A percentile compares a stretch with the other conserved stretches of the same genome.
Conservation (phyloP, 2,329 filamentous ascomycete species). For the Fusarium keratoplasticum region DNA sequence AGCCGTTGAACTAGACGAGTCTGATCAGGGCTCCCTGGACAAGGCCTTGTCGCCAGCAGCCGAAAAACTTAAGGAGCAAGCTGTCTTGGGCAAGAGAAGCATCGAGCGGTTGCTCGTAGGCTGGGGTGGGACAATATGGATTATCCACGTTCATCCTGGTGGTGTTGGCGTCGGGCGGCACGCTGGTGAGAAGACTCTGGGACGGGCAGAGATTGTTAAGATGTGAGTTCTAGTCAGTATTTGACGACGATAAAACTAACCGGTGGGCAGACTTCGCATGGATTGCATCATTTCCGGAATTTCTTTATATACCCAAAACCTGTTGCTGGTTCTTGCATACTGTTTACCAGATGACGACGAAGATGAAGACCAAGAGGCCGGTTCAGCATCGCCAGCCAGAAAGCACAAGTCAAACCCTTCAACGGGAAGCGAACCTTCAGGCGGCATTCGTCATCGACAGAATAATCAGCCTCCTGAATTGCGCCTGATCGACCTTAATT, state of each 20-base stretch:
- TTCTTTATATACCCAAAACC: slow-evolving; percentile 92
- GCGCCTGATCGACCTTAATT: slow-evolving; percentile 87
- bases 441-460: slow-evolving; percentile 76
- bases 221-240: slow-evolving; percentile 77
- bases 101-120: slow-evolving; percentile 89
- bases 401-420: slow-evolving; percentile 58
- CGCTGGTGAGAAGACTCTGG: slow-evolving; percentile 77
- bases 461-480: slow-evolving; percentile 90
- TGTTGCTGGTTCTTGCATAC: slow-evolving; percentile 93
- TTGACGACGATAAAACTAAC: slow-evolving; percentile 65
- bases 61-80: slow-evolving; percentile 62
- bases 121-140: slow-evolving; percentile 97
- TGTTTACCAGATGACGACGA: slow-evolving; percentile 80
- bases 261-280: slow-evolving; percentile 78
- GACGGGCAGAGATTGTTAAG: slow-evolving; percentile 89
- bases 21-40: slow-evolving; percentile 53
- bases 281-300: slow-evolving; percentile 98
- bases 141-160: slow-evolving; percentile 88
- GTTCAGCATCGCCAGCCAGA: slow-evolving; percentile 42
- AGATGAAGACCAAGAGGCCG: slow-evolving; percentile 50
- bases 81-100: slow-evolving; percentile 57
- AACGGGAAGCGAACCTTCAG: slow-evolving; percentile 67
- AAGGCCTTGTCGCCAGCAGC: slow-evolving; percentile 58
- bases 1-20: slow-evolving; percentile 78
- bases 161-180: slow-evolving; percentile 74